Evolutionary conservation across 2,329 filamentous ascomycete species (phyloP), one percentile per base, ranked within the genome.

Genomic region (Drechslerella dactyloides): DNA sequence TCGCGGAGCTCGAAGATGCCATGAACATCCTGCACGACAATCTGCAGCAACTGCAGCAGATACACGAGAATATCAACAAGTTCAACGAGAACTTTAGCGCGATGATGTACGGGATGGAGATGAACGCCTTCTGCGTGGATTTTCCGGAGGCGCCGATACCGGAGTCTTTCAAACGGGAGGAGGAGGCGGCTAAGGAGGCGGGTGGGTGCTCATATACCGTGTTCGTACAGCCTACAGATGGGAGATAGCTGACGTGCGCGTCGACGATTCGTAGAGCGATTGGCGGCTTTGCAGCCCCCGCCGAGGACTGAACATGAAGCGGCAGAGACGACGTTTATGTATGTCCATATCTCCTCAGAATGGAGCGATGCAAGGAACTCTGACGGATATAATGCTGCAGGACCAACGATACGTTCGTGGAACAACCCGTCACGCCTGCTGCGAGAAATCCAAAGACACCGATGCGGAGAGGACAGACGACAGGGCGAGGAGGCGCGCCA

Each of bases 71-170:
- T 77, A 81, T 99, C 75, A 87, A 91, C 23, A 87, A 94, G 24
- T 99, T 99, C 80, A 93, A 89, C 80, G 94, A 99, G 83, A 96
- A 90, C 78, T 99, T 99, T 80, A 92, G 92, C 0, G 91, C 89
- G 76, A 97, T 99, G 77, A 81, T 99, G 51, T 99, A 97, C 77
- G 94, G 94, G 1, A 80, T 99, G 79, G 97, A 97, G 78, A 97
- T 99, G 93, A 97, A 97, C 80, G 94, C 94, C 0, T 99, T 97
- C 79, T 97, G 93, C 79, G 93, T 97, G 33, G 94, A 99, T 79
- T 99, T 97, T 75, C 90, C 92, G 0, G 94, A 99, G 86, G 90
- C 90, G 0, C 93, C 93, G 0, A 86, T 96, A 74, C 78, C 87
- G 7, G 92, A 96, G 76, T 96, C 91, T 0, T 96, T 96, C 78